Evolutionary conservation across 345 rosid genomes (phyloP).

Genomic region (Moricandia moricandioides): DNA sequence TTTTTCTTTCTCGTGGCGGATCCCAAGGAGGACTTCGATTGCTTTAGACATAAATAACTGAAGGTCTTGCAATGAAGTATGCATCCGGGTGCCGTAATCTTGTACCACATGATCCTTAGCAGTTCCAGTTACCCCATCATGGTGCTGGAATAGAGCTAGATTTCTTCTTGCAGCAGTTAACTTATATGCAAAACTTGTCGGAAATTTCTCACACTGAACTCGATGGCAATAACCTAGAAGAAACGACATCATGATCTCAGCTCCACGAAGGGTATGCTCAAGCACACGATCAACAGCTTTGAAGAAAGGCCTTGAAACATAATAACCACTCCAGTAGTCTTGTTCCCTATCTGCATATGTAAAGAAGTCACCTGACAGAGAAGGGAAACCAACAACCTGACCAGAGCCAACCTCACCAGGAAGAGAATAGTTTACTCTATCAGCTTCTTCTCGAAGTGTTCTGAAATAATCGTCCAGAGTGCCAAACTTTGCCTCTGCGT

Average conservation of each 20-base stretch:
- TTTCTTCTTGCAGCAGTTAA: constrained; percentile 95
- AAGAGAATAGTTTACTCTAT: constrained; percentile 72
- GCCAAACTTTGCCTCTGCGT: constrained; percentile 87
- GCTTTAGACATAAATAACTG: constrained; percentile 97
- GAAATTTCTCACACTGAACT: constrained; percentile 80
- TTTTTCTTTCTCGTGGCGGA: constrained; percentile 83
- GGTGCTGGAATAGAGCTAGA: constrained; percentile 98
- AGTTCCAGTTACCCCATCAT: constrained; percentile 97
- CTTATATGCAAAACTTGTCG: constrained; percentile 69
- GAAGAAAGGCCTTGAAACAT: constrained; percentile 95
- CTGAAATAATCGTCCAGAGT: constrained; percentile 87
- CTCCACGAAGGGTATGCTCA: constrained; percentile 84
- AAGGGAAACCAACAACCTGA: constrained; percentile 84
- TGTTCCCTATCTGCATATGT: constrained; percentile 91
- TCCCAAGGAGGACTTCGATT: constrained; percentile 78
- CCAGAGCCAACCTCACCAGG: constrained; percentile 82
- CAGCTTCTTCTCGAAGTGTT: constrained; percentile 79
- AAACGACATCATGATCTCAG: constrained; percentile 87
- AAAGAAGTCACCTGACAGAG: constrained; percentile 95
- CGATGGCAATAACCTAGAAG: constrained; percentile 87
- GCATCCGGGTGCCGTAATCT: constrained; percentile 92
- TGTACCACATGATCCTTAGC: constrained; percentile 91
- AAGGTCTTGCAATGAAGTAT: constrained; percentile 83
- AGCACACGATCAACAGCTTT: constrained; percentile 97
- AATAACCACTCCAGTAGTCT: constrained; percentile 99